These are phyloP conservation scores for Pyracantha coccinea DNA, from an alignment of 331 rosid genomes.

Conservation along the genomic window DNA sequence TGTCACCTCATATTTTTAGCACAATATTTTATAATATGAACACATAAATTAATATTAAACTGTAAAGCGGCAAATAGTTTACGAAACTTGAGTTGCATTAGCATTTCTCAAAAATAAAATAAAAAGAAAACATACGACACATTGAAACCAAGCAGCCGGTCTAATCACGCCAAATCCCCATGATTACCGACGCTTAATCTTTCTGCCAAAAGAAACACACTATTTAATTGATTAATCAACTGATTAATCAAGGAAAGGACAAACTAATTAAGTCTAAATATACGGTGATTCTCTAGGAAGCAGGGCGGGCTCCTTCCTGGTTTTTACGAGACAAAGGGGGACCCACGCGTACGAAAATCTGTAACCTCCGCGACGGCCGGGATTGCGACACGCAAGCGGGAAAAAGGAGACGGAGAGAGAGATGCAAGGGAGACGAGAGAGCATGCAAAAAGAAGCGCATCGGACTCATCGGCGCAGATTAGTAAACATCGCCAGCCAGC, in stretches of 20 bases:
- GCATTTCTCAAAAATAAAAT: too few relatives aligned
- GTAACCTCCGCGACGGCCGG: too few relatives aligned
- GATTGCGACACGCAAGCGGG: neutral
- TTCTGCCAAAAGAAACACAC: neutral
- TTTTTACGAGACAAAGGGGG: too few relatives aligned
- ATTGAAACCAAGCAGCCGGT: neutral
- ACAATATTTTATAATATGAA: too few relatives aligned
- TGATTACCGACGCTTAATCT: neutral
- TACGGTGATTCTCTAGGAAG: too few relatives aligned
- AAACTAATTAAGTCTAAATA: neutral
- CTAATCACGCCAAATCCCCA: neutral
- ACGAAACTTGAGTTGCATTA: too few relatives aligned
- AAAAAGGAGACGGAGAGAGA: neutral
- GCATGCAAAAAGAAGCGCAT: conserved; percentile 23
- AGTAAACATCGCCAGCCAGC: conserved; percentile 29
- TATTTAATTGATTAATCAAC: neutral
- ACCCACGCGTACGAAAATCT: too few relatives aligned
- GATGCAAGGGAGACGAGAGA: neutral
- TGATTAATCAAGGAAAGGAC: neutral
- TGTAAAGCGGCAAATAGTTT: too few relatives aligned
- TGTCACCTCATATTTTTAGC: too few relatives aligned
- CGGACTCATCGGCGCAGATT: conserved; percentile 26
- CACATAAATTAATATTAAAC: rapidly evolving
- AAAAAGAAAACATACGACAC: neutral
- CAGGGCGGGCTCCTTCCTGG: too few relatives aligned